A percentile compares a stretch with the other conserved stretches of the same genome.
Evolutionary conservation across 305 asterid species (phyloP).

Genomic region (Fraxinus nigra): DNA sequence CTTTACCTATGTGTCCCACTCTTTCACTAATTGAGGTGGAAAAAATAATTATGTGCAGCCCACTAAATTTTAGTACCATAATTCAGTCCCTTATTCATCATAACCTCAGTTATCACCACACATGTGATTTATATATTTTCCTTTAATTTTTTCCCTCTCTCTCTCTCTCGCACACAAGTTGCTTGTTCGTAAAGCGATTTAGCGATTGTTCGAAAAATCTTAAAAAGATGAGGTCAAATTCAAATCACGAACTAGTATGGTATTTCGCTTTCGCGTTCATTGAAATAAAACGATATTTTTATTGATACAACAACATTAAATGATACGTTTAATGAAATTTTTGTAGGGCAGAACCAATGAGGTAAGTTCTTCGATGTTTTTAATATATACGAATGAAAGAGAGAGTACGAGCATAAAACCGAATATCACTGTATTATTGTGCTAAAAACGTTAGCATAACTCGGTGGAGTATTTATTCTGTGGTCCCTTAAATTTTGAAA

Average conservation of each 20-base stretch:
- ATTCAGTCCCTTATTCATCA: slow-evolving; percentile 13
- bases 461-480: neutral
- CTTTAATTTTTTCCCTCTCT: neutral
- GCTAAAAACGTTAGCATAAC: no score
- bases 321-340: no score
- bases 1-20: neutral
- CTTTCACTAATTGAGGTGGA: neutral
- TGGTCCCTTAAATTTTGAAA: neutral
- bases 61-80: slow-evolving; percentile 14
- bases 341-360: neutral
- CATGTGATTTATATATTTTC: slow-evolving; percentile 5
- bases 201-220: neutral
- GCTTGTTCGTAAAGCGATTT: neutral
- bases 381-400: no score
- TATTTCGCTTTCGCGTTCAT: neutral
- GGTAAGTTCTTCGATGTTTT: neutral
- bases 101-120: slow-evolving; percentile 24
- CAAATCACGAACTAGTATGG: neutral
- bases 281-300: neutral
- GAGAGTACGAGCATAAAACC: no score
- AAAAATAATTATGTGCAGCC: neutral
- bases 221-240: no score
- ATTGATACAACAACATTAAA: neutral
- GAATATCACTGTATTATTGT: no score
- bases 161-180: neutral